phyloP scores from a whole-genome alignment of 176 grass and related monocot species.

The Zoysia pacifica region DNA sequence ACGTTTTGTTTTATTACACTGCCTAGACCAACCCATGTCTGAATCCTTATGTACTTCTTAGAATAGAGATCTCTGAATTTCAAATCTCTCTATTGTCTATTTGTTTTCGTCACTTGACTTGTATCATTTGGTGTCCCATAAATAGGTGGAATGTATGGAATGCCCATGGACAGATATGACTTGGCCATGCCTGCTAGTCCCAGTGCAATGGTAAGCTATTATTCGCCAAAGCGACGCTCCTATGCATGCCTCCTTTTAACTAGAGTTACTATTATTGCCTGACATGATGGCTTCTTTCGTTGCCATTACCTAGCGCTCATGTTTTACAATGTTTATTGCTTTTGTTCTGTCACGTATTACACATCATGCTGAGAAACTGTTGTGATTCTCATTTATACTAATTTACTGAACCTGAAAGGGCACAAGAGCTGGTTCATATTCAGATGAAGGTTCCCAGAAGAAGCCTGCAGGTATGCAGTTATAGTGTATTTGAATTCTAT shows the following conservation, averaged over 20 bases:
- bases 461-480: conserved; percentile 61
- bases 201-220: conserved; percentile 61
- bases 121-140: conserved; percentile 25
- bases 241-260: neutral
- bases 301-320: neutral
- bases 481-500: neutral
- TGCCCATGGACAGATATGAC: conserved; percentile 73
- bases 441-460: conserved; percentile 77
- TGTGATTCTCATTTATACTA: neutral
- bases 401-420: conserved; percentile 48
- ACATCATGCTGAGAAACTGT: neutral
- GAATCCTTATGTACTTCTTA: conserved; percentile 5
- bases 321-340: no score
- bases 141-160: conserved; percentile 81
- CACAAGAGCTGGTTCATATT: conserved; percentile 67
- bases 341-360: conserved; percentile 2
- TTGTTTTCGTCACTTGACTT: neutral
- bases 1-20: neutral
- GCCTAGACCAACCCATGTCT: neutral
- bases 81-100: neutral
- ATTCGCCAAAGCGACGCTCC: neutral
- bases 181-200: conserved; percentile 54
- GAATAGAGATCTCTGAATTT: neutral
- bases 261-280: neutral
- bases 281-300: neutral